phyloP scores from a whole-genome alignment of 1,284 basidiomycete genomes.

The Microbotryomycetes sp. region DNA sequence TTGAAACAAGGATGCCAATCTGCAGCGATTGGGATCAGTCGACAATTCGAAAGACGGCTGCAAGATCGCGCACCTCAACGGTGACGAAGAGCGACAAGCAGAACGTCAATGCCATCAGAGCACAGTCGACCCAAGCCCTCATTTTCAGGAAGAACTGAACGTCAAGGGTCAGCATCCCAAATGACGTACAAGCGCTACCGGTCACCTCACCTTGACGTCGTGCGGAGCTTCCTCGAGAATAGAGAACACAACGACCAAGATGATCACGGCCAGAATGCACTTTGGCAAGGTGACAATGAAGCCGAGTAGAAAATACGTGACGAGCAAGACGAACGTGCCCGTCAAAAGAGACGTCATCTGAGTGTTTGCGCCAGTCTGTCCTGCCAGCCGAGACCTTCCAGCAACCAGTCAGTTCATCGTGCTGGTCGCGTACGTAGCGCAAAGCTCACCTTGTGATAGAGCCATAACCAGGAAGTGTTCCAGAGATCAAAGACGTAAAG shows the following conservation, averaged over 20 bases:
- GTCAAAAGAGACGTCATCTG: constrained; percentile 82
- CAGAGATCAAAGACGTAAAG: constrained; percentile 67
- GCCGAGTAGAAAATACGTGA: constrained; percentile 78
- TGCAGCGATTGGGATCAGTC: background rate
- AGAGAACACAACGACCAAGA: constrained; percentile 72
- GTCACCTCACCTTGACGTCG: constrained; percentile 55
- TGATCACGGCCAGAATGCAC: constrained; percentile 70
- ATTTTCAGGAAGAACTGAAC: constrained; percentile 45
- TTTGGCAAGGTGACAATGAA: constrained; percentile 69
- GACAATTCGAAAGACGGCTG: background rate
- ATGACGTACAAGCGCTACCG: no score
- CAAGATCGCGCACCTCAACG: constrained; percentile 52
- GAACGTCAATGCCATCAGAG: constrained; percentile 77
- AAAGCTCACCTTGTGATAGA: constrained; percentile 63
- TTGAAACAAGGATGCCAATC: constrained; percentile 66
- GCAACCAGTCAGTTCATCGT: background rate
- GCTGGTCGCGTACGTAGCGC: background rate
- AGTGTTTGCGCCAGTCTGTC: constrained; percentile 61
- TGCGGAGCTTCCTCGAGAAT: constrained; percentile 80
- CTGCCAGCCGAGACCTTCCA: constrained; percentile 26
- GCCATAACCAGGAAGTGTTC: constrained; percentile 79
- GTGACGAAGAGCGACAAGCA: constrained; percentile 68
- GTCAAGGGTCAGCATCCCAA: no score
- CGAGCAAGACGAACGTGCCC: constrained; percentile 62
- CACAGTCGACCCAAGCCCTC: constrained; percentile 76